Conservation (phyloP, 2,329 filamentous ascomycete species). For the Pyrenochaeta sp. region DNA sequence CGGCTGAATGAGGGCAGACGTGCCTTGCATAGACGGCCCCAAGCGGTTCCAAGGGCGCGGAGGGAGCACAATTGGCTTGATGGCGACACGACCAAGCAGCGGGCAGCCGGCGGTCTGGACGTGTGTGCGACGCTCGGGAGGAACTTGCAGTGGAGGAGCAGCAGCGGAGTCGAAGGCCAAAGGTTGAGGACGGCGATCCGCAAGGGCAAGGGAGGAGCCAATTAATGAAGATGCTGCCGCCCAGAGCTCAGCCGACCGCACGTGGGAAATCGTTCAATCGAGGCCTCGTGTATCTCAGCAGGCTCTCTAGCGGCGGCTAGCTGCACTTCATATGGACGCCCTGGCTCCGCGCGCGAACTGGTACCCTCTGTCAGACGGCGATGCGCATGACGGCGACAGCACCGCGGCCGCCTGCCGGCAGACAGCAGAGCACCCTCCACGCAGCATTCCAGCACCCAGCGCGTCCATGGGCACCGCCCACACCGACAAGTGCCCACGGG, state of each 20-base stretch:
- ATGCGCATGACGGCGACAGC: constrained; percentile 10
- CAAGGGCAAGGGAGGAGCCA: constrained; percentile 37
- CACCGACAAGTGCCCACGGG: constrained; percentile 15
- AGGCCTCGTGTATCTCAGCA: constrained; percentile 50
- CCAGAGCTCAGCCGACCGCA: constrained; percentile 39
- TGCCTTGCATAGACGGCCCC: constrained; percentile 48
- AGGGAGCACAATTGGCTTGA: constrained; percentile 27
- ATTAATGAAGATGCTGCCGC: constrained; percentile 37
- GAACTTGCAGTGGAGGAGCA: constrained; percentile 31
- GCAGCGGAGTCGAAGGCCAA: constrained; percentile 27
- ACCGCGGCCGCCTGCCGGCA: neutral
- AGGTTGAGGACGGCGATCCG: constrained; percentile 28
- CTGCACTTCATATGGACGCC: constrained; percentile 44
- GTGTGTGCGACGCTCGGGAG: constrained; percentile 39
- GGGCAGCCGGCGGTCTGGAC: constrained; percentile 29
- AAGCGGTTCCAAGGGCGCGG: constrained; percentile 34
- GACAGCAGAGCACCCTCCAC: neutral
- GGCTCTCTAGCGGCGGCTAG: constrained; percentile 47
- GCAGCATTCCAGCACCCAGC: constrained; percentile 19
- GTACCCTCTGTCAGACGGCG: constrained; percentile 24
- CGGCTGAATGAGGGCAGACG: constrained; percentile 40
- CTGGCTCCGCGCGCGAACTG: constrained; percentile 33
- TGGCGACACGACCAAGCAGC: constrained; percentile 26
- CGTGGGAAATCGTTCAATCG: constrained; percentile 52
- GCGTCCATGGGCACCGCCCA: constrained; percentile 4